Evolutionary conservation across 768 basidiomycete genomes (phyloP).

Genomic region (Amanita inopinata): DNA sequence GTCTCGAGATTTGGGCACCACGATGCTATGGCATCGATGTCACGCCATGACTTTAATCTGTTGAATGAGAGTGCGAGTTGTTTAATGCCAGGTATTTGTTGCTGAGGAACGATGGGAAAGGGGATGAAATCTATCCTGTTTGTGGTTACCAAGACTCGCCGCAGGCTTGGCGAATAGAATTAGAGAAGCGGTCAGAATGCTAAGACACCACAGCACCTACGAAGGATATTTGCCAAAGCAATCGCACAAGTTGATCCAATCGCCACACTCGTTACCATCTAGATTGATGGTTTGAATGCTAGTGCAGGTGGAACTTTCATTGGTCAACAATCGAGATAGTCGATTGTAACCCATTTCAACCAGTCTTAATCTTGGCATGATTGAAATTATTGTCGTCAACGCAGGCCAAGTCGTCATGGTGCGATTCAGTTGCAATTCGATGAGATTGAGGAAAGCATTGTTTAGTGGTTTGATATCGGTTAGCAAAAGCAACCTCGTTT

Average conservation of each 20-base stretch:
- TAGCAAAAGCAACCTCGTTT: slow-evolving; percentile 49
- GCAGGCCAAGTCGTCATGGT: slow-evolving; percentile 69
- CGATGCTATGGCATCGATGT: slow-evolving; percentile 49
- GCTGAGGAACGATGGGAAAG: slow-evolving; percentile 19
- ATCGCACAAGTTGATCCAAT: slow-evolving; percentile 44
- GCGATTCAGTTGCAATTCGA: slow-evolving; percentile 64
- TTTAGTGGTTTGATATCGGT: slow-evolving; percentile 20
- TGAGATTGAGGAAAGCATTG: slow-evolving; percentile 39
- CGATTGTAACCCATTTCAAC: slow-evolving; percentile 70
- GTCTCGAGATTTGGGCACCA: slow-evolving; percentile 66
- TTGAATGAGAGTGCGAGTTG: slow-evolving; percentile 61
- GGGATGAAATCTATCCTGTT: slow-evolving; percentile 51
- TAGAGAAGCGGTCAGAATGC: slow-evolving; percentile 10
- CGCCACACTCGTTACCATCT: slow-evolving; percentile 51
- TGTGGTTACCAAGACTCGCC: slow-evolving; percentile 54
- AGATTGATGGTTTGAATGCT: slow-evolving; percentile 52
- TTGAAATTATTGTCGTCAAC: slow-evolving; percentile 36
- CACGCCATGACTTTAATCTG: slow-evolving; percentile 44
- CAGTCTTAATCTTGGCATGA: slow-evolving; percentile 43
- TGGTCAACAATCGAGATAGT: slow-evolving; percentile 22
- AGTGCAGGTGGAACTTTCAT: slow-evolving; percentile 10
- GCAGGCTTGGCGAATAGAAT: slow-evolving; percentile 36
- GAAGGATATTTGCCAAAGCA: slow-evolving; percentile 33
- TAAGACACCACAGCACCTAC: slow-evolving; percentile 27
- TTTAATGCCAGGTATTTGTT: slow-evolving; percentile 29